phyloP scores from a whole-genome alignment of 495 filamentous ascomycete genomes.

The Tuber magnatum region DNA sequence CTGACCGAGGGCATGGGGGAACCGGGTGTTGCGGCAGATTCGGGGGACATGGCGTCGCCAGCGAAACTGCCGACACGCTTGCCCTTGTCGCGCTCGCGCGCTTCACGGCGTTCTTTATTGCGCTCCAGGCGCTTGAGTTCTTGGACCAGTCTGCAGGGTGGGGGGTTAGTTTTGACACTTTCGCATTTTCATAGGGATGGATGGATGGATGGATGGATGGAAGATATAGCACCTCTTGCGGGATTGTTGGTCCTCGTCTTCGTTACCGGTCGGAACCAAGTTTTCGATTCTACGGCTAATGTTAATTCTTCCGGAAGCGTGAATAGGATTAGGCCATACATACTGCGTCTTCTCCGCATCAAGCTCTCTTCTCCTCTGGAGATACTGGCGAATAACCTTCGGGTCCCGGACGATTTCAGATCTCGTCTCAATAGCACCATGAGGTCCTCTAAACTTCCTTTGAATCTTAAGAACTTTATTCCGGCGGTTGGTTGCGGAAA shows the following conservation, averaged over 20 bases:
- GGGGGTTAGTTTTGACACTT: neutral
- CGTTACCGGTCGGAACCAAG: slow-evolving; percentile 65
- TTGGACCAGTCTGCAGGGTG: slow-evolving; percentile 51
- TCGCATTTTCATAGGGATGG: neutral
- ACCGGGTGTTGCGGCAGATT: slow-evolving; percentile 35
- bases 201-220: neutral
- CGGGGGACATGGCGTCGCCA: slow-evolving; percentile 44
- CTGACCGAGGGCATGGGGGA: slow-evolving; percentile 18
- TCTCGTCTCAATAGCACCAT: slow-evolving; percentile 53
- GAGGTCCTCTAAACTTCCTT: slow-evolving; percentile 54
- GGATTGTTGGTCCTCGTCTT: slow-evolving; percentile 59
- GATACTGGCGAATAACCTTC: slow-evolving; percentile 47
- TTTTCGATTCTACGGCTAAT: slow-evolving; percentile 48
- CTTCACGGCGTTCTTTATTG: slow-evolving; percentile 84
- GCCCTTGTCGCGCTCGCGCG: slow-evolving; percentile 68
- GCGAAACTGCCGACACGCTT: slow-evolving; percentile 47
- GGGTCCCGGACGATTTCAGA: slow-evolving; percentile 43
- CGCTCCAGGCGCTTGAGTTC: slow-evolving; percentile 76
- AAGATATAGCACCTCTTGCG: slow-evolving; percentile 44
- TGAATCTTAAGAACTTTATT: slow-evolving; percentile 68
- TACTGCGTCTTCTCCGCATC: slow-evolving; percentile 64
- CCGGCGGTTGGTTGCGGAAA: slow-evolving; percentile 60
- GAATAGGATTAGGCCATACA: slow-evolving; percentile 37
- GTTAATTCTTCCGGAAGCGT: slow-evolving; percentile 29
- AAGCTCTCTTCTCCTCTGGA: slow-evolving; percentile 48